Evolutionary conservation across 768 basidiomycete species (phyloP).

Genomic region (Leccinum uliginosum): DNA sequence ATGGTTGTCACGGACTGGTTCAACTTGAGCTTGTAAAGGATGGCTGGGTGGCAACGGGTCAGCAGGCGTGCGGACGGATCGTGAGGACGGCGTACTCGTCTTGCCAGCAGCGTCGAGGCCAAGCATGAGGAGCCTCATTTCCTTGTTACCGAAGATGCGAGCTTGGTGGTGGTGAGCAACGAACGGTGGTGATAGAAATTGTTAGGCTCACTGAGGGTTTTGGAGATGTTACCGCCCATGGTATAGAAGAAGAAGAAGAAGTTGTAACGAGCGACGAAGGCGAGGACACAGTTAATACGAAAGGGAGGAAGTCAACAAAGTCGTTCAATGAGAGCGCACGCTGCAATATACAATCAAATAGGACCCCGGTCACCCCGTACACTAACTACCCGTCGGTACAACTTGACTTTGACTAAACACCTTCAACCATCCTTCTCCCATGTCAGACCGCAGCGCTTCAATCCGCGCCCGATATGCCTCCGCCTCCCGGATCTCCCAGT

Average conservation of each 20-base stretch:
- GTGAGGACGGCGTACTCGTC: conserved; percentile 67
- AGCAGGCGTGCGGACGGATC: neutral
- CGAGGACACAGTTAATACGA: too few relatives aligned
- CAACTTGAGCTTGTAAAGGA: conserved; percentile 97
- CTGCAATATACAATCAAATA: conserved; percentile 6
- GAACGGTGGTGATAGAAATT: rapidly evolving
- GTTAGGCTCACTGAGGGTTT: conserved; percentile 59
- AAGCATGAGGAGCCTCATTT: conserved; percentile 97
- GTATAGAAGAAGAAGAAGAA: conserved; percentile 15
- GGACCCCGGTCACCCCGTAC: conserved; percentile 31
- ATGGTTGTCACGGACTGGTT: conserved; percentile 99
- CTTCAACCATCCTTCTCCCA: conserved; percentile 87
- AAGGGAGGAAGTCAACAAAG: conserved; percentile 17
- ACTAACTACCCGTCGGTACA: neutral
- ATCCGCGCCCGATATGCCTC: conserved; percentile 75
- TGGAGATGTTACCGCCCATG: conserved; percentile 88
- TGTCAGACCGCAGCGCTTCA: conserved; percentile 79
- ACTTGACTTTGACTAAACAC: conserved; percentile 68
- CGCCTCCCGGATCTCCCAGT: conserved; percentile 43
- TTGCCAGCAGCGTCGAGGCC: conserved; percentile 98
- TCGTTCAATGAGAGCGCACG: neutral
- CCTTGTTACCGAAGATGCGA: conserved; percentile 97
- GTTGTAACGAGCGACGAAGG: conserved; percentile 64
- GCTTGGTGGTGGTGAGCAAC: conserved; percentile 39
- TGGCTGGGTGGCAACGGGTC: conserved; percentile 52